Evolutionary conservation across 305 asterid genomes (phyloP).

Genomic region (Fraxinus dipetala): DNA sequence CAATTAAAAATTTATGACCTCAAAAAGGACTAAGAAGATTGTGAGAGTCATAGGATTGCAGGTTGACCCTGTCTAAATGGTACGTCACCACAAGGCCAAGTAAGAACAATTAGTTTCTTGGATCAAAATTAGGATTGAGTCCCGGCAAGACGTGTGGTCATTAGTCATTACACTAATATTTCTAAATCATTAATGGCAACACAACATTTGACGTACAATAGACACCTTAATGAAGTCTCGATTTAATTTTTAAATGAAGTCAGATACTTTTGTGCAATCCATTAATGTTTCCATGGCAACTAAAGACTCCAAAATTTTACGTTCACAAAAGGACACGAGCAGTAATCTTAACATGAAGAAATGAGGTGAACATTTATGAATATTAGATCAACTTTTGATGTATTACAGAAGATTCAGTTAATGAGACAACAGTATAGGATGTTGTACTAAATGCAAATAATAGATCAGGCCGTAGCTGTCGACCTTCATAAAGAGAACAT

Average conservation of each 20-base stretch:
- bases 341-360: not conserved
- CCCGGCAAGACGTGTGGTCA: not conserved
- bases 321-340: not conserved
- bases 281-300: conserved; percentile 8
- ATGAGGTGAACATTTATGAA: not conserved
- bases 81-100: not conserved
- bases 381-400: not conserved
- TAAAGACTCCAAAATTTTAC: not conserved
- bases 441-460: not conserved
- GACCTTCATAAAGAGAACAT: not conserved
- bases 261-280: not conserved
- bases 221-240: not conserved
- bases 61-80: not conserved
- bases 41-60: not conserved
- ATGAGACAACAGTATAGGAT: not conserved
- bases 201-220: not conserved
- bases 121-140: not conserved
- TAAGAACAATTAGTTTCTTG: not conserved
- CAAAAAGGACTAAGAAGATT: not conserved
- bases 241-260: not conserved
- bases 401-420: not conserved
- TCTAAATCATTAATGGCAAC: not conserved
- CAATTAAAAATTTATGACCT: not conserved
- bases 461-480: not conserved
- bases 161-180: not conserved